phyloP scores from a whole-genome alignment of 2,329 filamentous ascomycete genomes.

The Penicillium crustosum region DNA sequence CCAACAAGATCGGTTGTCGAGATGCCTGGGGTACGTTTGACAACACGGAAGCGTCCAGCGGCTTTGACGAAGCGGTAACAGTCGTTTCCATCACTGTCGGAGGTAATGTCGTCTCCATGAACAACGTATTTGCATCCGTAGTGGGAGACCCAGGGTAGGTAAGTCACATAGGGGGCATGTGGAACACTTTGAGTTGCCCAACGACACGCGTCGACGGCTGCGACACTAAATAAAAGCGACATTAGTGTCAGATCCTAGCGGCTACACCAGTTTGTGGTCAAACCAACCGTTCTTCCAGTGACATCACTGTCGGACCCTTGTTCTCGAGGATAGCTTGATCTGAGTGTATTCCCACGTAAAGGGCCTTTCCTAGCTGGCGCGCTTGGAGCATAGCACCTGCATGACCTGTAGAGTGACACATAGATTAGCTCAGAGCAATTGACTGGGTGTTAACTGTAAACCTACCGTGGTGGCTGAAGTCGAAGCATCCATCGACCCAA shows the following conservation, averaged over 20 bases:
- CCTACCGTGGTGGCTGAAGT: conserved; percentile 94
- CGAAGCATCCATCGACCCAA: conserved; percentile 99
- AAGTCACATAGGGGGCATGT: conserved; percentile 90
- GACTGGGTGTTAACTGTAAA: conserved; percentile 1
- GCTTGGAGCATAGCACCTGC: conserved; percentile 96
- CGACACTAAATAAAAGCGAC: conserved; percentile 56
- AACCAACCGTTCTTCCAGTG: conserved; percentile 72
- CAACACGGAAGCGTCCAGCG: conserved; percentile 90
- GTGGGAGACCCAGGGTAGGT: conserved; percentile 88
- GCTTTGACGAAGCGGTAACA: conserved; percentile 98
- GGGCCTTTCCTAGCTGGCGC: conserved; percentile 81
- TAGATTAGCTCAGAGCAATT: conserved; percentile 11
- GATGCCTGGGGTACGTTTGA: conserved; percentile 93
- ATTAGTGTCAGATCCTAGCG: not conserved
- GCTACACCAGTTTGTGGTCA: not conserved
- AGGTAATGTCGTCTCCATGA: conserved; percentile 96
- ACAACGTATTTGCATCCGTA: conserved; percentile 96
- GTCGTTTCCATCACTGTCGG: conserved; percentile 87
- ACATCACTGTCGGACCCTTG: conserved; percentile 98
- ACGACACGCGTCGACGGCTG: conserved; percentile 89
- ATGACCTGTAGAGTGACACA: conserved; percentile 62
- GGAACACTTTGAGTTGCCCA: conserved; percentile 87
- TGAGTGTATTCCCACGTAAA: conserved; percentile 90
- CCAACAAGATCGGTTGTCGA: conserved; percentile 98
- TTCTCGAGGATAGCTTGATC: conserved; percentile 95